phyloP scores from a whole-genome alignment of 768 basidiomycete genomes.

The Lactarius trivialis region DNA sequence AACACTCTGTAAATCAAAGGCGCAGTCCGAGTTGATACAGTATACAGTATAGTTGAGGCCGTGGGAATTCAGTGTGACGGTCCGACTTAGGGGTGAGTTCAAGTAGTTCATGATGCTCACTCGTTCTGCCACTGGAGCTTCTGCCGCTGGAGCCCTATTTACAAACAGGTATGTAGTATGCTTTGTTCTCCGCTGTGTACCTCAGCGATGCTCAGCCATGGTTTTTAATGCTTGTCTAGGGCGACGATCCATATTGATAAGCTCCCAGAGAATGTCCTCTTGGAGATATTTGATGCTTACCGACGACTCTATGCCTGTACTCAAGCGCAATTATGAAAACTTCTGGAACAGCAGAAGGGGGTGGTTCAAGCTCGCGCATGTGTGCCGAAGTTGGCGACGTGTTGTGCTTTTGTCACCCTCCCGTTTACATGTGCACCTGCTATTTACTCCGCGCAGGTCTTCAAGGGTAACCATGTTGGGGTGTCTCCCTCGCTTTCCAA shows the following conservation, averaged over 20 bases:
- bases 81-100: too few species aligned
- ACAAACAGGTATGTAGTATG: background rate
- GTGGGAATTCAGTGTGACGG: too few species aligned
- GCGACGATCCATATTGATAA: background rate
- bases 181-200: background rate
- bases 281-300: background rate
- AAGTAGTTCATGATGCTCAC: background rate
- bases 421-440: background rate
- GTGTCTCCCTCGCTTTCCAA: background rate
- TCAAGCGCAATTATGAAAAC: background rate
- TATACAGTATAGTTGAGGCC: too few species aligned
- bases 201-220: background rate
- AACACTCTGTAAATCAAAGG: too few species aligned
- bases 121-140: background rate
- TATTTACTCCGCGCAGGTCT: background rate
- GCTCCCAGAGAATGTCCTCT: background rate
- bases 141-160: too few species aligned
- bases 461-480: background rate
- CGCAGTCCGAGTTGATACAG: too few species aligned
- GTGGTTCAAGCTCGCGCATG: background rate
- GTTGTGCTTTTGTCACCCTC: background rate
- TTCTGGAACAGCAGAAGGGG: background rate
- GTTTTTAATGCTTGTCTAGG: background rate
- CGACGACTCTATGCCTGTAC: background rate
- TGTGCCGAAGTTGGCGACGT: background rate